phyloP scores from a whole-genome alignment of 176 grass and related monocot species.

The Raddia guianensis region DNA sequence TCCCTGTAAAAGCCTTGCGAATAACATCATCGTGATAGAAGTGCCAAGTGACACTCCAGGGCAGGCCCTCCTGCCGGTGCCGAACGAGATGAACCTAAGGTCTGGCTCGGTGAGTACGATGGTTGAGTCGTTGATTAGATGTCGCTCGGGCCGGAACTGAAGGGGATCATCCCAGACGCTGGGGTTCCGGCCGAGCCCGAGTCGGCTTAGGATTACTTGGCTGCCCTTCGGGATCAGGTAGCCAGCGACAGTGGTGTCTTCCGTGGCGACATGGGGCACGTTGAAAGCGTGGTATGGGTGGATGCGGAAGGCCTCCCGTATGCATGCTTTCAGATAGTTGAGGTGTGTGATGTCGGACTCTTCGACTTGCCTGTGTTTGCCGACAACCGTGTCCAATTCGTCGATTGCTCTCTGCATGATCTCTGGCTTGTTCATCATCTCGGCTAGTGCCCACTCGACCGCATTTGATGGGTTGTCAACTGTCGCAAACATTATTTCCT shows the following conservation, averaged over 20 bases:
- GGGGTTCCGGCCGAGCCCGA: constrained; percentile 29
- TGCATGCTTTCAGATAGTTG: constrained; percentile 30
- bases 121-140: not conserved
- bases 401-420: constrained; percentile 27
- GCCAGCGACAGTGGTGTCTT: constrained; percentile 9
- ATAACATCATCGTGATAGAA: too few species aligned
- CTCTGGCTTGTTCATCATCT: constrained; percentile 20
- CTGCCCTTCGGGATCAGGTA: constrained; percentile 47
- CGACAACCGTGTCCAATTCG: constrained; percentile 18
- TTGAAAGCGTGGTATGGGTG: constrained; percentile 41
- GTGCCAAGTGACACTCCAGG: too few species aligned
- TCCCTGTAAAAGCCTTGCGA: too few species aligned
- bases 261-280: constrained; percentile 11
- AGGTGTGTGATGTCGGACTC: constrained; percentile 20
- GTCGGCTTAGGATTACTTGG: constrained; percentile 15
- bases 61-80: too few species aligned
- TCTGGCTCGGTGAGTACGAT: too few species aligned
- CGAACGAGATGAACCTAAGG: too few species aligned
- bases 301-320: constrained; percentile 28
- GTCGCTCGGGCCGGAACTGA: not conserved
- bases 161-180: constrained; percentile 28
- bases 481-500: constrained; percentile 14
- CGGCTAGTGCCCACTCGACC: not conserved
- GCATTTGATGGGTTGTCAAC: constrained; percentile 28
- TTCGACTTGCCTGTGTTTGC: constrained; percentile 12